These are phyloP conservation scores for Alternaria arbusti DNA, from an alignment of 2,329 filamentous ascomycete genomes.

Conservation along the genomic window DNA sequence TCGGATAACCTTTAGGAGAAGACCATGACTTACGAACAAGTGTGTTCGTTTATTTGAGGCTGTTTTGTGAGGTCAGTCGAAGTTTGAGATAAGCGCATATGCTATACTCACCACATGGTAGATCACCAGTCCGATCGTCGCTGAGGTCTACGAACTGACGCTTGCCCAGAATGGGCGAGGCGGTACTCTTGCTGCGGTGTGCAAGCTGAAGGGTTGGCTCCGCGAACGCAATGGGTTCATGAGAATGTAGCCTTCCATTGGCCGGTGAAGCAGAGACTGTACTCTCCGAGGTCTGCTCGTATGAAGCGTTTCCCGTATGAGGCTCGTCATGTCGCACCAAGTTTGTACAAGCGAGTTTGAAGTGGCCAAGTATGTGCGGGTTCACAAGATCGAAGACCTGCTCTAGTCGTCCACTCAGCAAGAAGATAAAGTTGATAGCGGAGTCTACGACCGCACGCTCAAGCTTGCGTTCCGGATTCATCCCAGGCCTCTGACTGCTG, in stretches of 20 bases:
- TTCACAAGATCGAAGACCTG: not conserved
- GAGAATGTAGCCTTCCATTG: no score
- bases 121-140: no score
- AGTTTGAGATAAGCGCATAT: no score
- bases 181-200: no score
- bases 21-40: no score
- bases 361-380: slow-evolving; percentile 1
- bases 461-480: not conserved
- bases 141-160: no score
- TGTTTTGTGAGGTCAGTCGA: not conserved
- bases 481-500: not conserved
- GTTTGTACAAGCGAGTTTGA: not conserved
- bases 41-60: not conserved
- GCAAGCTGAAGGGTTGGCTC: no score
- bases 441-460: slow-evolving; percentile 5
- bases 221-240: no score
- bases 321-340: not conserved
- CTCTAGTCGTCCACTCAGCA: not conserved
- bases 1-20: no score
- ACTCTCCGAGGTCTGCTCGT: not conserved
- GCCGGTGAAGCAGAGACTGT: no score
- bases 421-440: slow-evolving; percentile 10
- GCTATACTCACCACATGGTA: no score
- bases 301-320: not conserved
- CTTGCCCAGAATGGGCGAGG: no score